These are phyloP conservation scores for Wickerhamomyces ciferrii DNA, from an alignment of 805 yeast species.

Conservation along the genomic window DNA sequence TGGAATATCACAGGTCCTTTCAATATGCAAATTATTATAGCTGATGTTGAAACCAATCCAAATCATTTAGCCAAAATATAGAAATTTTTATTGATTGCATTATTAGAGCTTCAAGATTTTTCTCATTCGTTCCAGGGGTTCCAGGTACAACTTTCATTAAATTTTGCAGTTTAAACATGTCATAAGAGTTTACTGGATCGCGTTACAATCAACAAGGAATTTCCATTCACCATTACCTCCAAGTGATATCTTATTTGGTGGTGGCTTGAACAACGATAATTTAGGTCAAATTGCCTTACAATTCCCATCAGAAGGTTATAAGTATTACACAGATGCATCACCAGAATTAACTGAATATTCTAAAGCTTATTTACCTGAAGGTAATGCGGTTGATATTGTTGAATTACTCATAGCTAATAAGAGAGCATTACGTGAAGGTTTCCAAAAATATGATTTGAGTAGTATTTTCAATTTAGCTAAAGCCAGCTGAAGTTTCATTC, in stretches of 20 bases:
- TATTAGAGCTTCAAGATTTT: constrained; percentile 96
- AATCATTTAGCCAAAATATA: constrained; percentile 61
- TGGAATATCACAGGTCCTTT: constrained; percentile 97
- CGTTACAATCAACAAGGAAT: constrained; percentile 96
- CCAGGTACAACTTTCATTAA: constrained; percentile 92
- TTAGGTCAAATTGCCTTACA: constrained; percentile 71
- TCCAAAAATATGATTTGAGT: constrained; percentile 78
- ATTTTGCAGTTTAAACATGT: constrained; percentile 79
- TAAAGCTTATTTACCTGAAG: constrained; percentile 34
- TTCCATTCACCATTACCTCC: constrained; percentile 92
- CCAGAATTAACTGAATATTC: constrained; percentile 69
- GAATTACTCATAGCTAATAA: constrained; percentile 92
- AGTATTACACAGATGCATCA: constrained; percentile 75
- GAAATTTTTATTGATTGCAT: constrained; percentile 99
- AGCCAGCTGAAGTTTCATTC: constrained; percentile 75
- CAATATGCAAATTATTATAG: constrained; percentile 95
- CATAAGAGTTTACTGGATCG: constrained; percentile 94
- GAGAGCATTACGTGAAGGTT: constrained; percentile 88
- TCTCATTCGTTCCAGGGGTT: constrained; percentile 98
- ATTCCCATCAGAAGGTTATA: constrained; percentile 72
- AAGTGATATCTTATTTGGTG: constrained; percentile 87
- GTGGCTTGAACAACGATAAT: constrained; percentile 70
- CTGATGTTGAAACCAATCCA: constrained; percentile 54
- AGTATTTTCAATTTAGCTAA: constrained; percentile 91
- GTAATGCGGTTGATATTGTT: constrained; percentile 47